These are phyloP conservation scores for Fusarium marasasianum DNA, from an alignment of 2,329 filamentous ascomycete genomes.

Conservation along the genomic window DNA sequence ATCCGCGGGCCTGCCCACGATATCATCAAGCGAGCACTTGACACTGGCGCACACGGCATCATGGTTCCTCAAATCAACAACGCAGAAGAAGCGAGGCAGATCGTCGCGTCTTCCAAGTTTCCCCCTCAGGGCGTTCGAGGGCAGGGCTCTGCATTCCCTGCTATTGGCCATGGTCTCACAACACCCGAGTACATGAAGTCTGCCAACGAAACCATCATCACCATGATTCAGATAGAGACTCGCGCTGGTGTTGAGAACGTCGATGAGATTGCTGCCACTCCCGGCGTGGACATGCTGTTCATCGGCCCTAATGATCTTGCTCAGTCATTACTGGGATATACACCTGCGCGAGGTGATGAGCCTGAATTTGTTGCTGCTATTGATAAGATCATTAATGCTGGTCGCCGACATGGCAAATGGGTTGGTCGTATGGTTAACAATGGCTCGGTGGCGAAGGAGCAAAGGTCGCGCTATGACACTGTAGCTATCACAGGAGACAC, in stretches of 20 bases:
- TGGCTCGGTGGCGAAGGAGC: slow-evolving; percentile 53
- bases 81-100: slow-evolving; percentile 50
- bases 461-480: slow-evolving; percentile 51
- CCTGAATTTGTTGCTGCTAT: slow-evolving; percentile 58
- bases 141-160: slow-evolving; percentile 56
- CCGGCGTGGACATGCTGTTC: slow-evolving; percentile 55
- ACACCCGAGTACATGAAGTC: slow-evolving; percentile 54
- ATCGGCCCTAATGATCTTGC: slow-evolving; percentile 58
- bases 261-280: slow-evolving; percentile 50
- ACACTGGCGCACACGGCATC: slow-evolving; percentile 56
- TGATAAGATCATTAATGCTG: slow-evolving; percentile 56
- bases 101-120: slow-evolving; percentile 56
- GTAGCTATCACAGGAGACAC: slow-evolving; percentile 56
- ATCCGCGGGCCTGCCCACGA: slow-evolving; percentile 39
- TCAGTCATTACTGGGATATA: slow-evolving; percentile 52
- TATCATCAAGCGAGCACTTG: slow-evolving; percentile 55
- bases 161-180: slow-evolving; percentile 49
- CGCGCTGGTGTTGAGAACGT: slow-evolving; percentile 56
- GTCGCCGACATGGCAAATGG: slow-evolving; percentile 60
- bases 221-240: slow-evolving; percentile 58
- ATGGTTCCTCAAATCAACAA: slow-evolving; percentile 56
- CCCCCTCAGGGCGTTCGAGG: slow-evolving; percentile 55
- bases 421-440: slow-evolving; percentile 58
- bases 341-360: slow-evolving; percentile 57
- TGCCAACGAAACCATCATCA: slow-evolving; percentile 56